Conservation (phyloP, 2,329 filamentous ascomycete genomes). For the Rhynchosporium secalis region DNA sequence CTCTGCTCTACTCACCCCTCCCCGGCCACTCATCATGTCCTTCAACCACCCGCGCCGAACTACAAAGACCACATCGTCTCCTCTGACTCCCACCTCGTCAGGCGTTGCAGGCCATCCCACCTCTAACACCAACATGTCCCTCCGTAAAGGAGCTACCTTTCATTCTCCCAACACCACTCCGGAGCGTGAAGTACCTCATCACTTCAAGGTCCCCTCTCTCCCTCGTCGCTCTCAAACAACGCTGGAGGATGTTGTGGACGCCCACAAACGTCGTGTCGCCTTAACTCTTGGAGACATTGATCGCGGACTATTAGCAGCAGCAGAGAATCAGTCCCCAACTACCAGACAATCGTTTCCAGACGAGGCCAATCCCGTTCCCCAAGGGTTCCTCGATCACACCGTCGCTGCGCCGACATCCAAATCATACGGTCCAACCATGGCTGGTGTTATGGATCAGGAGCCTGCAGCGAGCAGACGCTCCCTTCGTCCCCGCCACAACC, state of each 20-base stretch:
- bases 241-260: constrained; percentile 70
- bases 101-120: constrained; percentile 46
- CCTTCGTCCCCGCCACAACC: constrained; percentile 53
- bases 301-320: constrained; percentile 55
- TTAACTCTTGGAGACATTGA: constrained; percentile 67
- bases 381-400: constrained; percentile 58
- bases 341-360: constrained; percentile 50
- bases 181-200: constrained; percentile 44
- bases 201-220: constrained; percentile 46
- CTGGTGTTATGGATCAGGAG: constrained; percentile 46
- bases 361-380: constrained; percentile 60
- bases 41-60: constrained; percentile 39
- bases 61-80: constrained; percentile 42
- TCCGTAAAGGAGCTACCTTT: constrained; percentile 71
- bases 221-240: constrained; percentile 66
- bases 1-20: constrained; percentile 23
- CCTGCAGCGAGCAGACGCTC: constrained; percentile 49
- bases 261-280: constrained; percentile 67
- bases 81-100: constrained; percentile 48
- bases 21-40: constrained; percentile 39
- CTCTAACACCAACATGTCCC: constrained; percentile 56
- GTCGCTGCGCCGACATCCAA: constrained; percentile 47
- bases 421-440: constrained; percentile 38
- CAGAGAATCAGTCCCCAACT: constrained; percentile 42
- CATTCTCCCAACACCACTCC: constrained; percentile 46